Evolutionary conservation across 169 alveolate species (phyloP), one percentile per base, ranked within the genome.

Genomic region (Eimeria nieschulzi): DNA sequence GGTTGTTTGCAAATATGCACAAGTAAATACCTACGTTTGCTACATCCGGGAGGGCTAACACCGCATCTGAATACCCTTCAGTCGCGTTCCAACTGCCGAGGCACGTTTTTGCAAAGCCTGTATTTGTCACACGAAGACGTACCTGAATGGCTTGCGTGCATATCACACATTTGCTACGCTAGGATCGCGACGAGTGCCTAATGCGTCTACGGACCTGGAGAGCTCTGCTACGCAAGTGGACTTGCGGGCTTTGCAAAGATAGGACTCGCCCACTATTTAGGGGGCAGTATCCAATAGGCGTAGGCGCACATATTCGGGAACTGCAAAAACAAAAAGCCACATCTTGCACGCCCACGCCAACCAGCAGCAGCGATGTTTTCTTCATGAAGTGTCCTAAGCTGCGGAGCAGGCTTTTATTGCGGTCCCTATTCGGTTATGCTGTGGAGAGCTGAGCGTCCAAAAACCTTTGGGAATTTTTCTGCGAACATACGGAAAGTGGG

Each of bases 1-100:
- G 26, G 88, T 80, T 66, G 88, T 80, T n/a, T 80, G 72, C 76
- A 80, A 80, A 33, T 80, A 80, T 80, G 88, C 88, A 17, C 88
- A 80, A 80, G 88, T 80, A 80, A 80, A 63, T 33, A 25, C 5
- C 70, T 1, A 13, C 13, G 59, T 72, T 39, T 51, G 64, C 64
- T 39, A 61, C 83, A 73, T 23, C 21, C 33, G 8, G 39, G 46
- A 51, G 56, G 13, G 51, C n/a, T 9, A 55, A 19, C n/a, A 0
- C 25, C 59, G 72, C 23, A 53, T 78, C 72, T 55, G 56, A 9
- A 53, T 59, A 59, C n/a, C n/a, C 68, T 19, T 59, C 15, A 59
- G 15, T 15, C 1, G 68, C 5, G 68, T 59, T 2, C 23, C 9
- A 2, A 15, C 5, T 59, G 68, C 68, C 5, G n/a, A 59, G 68